phyloP scores from a whole-genome alignment of 352 stramenopile species.

The Pythium aphanidermatum region DNA sequence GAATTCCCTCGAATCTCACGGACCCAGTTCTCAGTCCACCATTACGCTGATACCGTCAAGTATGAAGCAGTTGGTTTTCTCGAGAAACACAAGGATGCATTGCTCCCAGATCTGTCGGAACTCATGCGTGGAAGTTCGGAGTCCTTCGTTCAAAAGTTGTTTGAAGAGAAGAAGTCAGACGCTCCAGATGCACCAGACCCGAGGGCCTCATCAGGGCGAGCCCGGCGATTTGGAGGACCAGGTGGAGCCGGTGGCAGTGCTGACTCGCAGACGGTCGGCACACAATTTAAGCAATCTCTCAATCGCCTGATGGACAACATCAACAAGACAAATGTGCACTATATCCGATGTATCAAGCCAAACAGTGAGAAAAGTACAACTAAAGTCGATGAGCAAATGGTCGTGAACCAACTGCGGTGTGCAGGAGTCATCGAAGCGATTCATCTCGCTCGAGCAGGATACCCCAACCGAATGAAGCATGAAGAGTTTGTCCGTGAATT shows the following conservation, averaged over 20 bases:
- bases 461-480: slow-evolving; percentile 81
- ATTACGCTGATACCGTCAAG: slow-evolving; percentile 91
- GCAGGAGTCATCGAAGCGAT: slow-evolving; percentile 79
- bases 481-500: slow-evolving; percentile 55
- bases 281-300: slow-evolving; percentile 76
- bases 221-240: not conserved
- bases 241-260: slow-evolving; percentile 11
- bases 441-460: slow-evolving; percentile 64
- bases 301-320: slow-evolving; percentile 69
- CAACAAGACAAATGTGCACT: slow-evolving; percentile 67
- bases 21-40: slow-evolving; percentile 89
- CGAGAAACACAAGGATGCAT: slow-evolving; percentile 93
- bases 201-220: slow-evolving; percentile 8
- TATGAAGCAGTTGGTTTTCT: slow-evolving; percentile 93
- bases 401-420: slow-evolving; percentile 74
- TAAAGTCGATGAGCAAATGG: slow-evolving; percentile 59
- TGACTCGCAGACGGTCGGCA: slow-evolving; percentile 49
- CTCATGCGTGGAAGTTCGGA: slow-evolving; percentile 69
- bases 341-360: slow-evolving; percentile 84
- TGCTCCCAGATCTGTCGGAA: slow-evolving; percentile 91
- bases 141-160: slow-evolving; percentile 51
- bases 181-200: slow-evolving; percentile 26
- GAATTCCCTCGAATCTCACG: slow-evolving; percentile 71
- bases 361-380: slow-evolving; percentile 67
- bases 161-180: slow-evolving; percentile 62